Evolutionary conservation across 805 yeast genomes (phyloP), one percentile per base, ranked within the genome.

Genomic region (Sugiyamaella smithiae): DNA sequence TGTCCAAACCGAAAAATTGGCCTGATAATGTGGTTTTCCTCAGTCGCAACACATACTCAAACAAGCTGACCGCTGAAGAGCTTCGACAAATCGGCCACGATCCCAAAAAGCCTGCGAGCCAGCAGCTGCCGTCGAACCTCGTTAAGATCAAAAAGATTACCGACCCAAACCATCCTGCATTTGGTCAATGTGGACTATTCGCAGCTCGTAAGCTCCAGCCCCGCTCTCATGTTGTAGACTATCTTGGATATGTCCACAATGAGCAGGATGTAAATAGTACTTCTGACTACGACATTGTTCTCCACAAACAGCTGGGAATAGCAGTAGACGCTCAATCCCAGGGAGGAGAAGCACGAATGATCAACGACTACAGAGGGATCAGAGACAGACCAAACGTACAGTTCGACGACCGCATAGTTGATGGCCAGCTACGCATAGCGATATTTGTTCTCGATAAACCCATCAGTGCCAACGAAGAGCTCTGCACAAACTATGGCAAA

Each of bases 271-370:
- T 54, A 9, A 56, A 55, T 33, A 48, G 36, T 5, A 26, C 43
- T 1, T 57, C 60, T 1, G 59, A 57, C 48, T 57, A 57, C 36
- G 59, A 55, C 23, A 40, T 56, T 9, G 35, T 40, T 9, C 49
- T 56, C 12, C 57, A 54, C 16, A 42, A 49, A 20, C 33, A 46
- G n/a, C 46, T 19, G 16, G 50, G 50, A 11, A 45, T 56, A 5
- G 59, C 50, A 17, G 53, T 55, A 22, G 59, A 56, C 31, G 59
- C 57, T 25, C 43, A 48, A 32, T 26, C 32, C 24, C 29, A 41
- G 46, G 58, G 59, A 7, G 42, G 48, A 12, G 59, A 57, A 40
- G 60, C 60, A 3, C 43, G 60, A 5, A 57, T 57, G 59, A 48
- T 57, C 31, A 55, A 57, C 31, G 59, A 57, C 43, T 55, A 57